Conservation (phyloP, 495 filamentous ascomycete species). For the Annulohypoxylon moriforme region DNA sequence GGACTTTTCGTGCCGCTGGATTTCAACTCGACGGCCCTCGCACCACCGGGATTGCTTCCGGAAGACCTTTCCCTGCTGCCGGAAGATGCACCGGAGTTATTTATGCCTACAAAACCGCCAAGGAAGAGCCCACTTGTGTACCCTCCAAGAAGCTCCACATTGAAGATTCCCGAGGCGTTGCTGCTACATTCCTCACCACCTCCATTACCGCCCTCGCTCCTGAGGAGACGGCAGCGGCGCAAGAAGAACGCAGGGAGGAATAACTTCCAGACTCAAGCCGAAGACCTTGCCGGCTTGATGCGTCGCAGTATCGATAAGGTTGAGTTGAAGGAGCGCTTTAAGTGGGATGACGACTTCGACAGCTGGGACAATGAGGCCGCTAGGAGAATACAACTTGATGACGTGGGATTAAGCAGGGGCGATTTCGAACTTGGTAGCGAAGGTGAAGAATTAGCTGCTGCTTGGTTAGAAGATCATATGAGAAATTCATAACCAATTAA, state of each 20-base stretch:
- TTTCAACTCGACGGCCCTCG: constrained; percentile 46
- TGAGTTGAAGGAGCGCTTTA: constrained; percentile 46
- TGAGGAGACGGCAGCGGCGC: constrained; percentile 6
- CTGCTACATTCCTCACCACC: constrained; percentile 49
- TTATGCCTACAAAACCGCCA: constrained; percentile 24
- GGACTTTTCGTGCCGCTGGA: constrained; percentile 52
- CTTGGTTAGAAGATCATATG: constrained; percentile 40
- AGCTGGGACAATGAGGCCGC: constrained; percentile 29
- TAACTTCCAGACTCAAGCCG: constrained; percentile 52
- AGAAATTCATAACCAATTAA: background rate
- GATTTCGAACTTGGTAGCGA: constrained; percentile 4
- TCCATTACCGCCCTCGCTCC: constrained; percentile 1
- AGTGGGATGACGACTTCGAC: constrained; percentile 44
- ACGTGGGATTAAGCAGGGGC: constrained; percentile 15
- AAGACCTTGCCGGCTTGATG: constrained; percentile 52
- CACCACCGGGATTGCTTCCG: background rate
- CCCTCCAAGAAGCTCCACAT: constrained; percentile 50
- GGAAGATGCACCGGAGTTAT: constrained; percentile 8
- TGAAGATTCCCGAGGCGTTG: constrained; percentile 53
- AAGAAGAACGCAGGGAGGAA: constrained; percentile 36
- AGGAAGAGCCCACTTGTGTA: constrained; percentile 49
- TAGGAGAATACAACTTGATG: constrained; percentile 31
- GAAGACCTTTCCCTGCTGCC: background rate
- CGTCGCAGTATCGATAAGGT: constrained; percentile 51
- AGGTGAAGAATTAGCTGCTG: constrained; percentile 27